Evolutionary conservation across 768 basidiomycete species (phyloP).

Genomic region (Rubroboletus pulcherrimus): DNA sequence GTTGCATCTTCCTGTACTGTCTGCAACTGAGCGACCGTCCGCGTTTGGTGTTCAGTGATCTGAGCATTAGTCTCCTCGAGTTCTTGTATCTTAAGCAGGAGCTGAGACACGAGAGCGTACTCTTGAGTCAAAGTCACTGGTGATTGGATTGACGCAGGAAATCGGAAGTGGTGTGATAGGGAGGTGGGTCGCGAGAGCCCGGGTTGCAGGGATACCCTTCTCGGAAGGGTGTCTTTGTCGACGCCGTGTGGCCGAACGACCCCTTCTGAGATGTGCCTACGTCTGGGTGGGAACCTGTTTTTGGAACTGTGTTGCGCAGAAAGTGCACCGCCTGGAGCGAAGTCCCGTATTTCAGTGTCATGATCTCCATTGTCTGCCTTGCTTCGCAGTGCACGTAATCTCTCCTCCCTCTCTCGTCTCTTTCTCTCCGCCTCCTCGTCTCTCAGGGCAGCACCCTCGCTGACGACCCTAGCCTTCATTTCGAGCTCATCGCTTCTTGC

Average conservation of each 20-base stretch:
- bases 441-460: constrained; percentile 19
- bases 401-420: constrained; percentile 44
- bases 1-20: constrained; percentile 71
- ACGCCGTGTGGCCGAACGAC: constrained; percentile 7
- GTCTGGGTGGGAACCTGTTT: constrained; percentile 18
- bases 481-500: constrained; percentile 68
- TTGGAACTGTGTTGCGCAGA: constrained; percentile 22
- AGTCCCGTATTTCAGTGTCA: constrained; percentile 44
- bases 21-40: constrained; percentile 58
- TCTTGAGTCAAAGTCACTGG: constrained; percentile 30
- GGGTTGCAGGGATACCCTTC: constrained; percentile 17
- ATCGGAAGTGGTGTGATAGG: constrained; percentile 19
- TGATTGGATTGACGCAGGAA: constrained; percentile 7
- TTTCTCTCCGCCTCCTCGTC: constrained; percentile 31
- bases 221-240: constrained; percentile 11
- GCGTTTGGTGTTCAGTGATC: constrained; percentile 61
- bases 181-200: constrained; percentile 26
- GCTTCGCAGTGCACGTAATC: constrained; percentile 50
- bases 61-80: constrained; percentile 68
- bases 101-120: constrained; percentile 62
- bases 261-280: constrained; percentile 31
- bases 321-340: constrained; percentile 55
- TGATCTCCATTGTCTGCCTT: constrained; percentile 31
- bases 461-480: constrained; percentile 50
- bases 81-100: constrained; percentile 71